Base-by-base conservation (phyloP, 495 filamentous ascomycete genomes). In the Xylaria nigripes region DNA sequence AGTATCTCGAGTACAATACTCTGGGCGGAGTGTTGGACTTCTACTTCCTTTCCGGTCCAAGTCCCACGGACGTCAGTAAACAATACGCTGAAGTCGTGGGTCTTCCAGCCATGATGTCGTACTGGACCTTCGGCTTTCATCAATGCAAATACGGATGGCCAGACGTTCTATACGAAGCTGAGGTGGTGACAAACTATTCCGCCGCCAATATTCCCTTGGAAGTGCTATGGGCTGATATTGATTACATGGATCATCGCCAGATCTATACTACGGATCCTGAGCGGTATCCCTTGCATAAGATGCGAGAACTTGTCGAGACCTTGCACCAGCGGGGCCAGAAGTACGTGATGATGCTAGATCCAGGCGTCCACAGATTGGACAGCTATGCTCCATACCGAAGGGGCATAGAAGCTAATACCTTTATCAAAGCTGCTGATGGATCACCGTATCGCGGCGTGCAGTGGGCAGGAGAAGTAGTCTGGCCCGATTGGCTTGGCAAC, bases 311-410 rank as follows among this genome's bases (percentile, higher is more conserved):
- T 6, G 80, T 91, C 42, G 69, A 72, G 27, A 76, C 86, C 56
- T 74, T 95, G 0, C 89, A 95, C 65, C 62, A 67, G 29, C 76
- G 86, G 58, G 58, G 86, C 25, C 89, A 92, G 63, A 77, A 89
- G 45, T 90, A 92, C 60, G 81, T 90, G 46, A 73, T 92, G 45
- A 93, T 93, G 87, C 86, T 95, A 13, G 89, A 94, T 61, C 89
- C 89, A 5, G 87, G 87, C 12, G 80, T 90, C 51, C 79, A 79
- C 6, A 56, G 50, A 19, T 79, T 78, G 56, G 69, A 77, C 34
- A 70, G 83, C 60, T 89, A 93, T 55, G 68, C 73, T 2, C 69
- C 82, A 0, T 89, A 83, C 69, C 70, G 83, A 25, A 73, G 78
- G 41, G 89, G 86, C 10, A 66, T 76, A 1, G 70, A 78, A 16